Evolutionary conservation across 495 filamentous ascomycete species (phyloP).

Genomic region (Penicilliopsis zonata): DNA sequence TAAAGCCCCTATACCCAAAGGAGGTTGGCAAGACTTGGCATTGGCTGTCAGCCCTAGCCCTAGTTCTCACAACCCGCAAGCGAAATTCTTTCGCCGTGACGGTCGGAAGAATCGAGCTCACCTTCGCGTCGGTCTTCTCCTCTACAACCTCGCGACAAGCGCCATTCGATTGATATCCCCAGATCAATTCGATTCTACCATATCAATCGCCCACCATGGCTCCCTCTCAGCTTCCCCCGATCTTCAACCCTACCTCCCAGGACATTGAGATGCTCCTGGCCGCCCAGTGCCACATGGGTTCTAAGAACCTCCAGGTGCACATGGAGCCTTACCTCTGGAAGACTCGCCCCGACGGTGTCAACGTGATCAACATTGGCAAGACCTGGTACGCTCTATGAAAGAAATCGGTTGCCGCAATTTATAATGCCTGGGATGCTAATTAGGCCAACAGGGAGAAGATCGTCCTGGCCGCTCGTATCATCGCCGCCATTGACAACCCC

Average conservation of each 20-base stretch:
- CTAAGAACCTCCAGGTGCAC: slow-evolving; percentile 97
- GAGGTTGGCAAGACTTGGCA: neutral
- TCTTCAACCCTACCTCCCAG: slow-evolving; percentile 73
- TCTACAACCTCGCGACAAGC: slow-evolving; percentile 33
- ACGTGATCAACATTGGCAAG: slow-evolving; percentile 98
- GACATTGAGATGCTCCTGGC: slow-evolving; percentile 99
- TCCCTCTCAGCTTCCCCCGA: slow-evolving; percentile 76
- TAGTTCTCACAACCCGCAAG: slow-evolving; percentile 31
- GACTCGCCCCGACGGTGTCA: slow-evolving; percentile 93
- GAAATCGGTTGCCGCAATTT: slow-evolving; percentile 4
- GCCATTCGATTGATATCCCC: slow-evolving; percentile 42
- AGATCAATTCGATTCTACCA: slow-evolving; percentile 32
- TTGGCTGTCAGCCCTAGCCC: slow-evolving; percentile 21
- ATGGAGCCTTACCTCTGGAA: slow-evolving; percentile 99
- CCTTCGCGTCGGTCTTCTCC: slow-evolving; percentile 23
- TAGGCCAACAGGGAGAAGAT: slow-evolving; percentile 80
- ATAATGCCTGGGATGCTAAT: neutral
- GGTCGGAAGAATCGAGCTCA: slow-evolving; percentile 20
- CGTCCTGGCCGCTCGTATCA: slow-evolving; percentile 93
- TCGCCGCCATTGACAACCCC: slow-evolving; percentile 97
- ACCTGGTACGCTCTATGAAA: slow-evolving; percentile 65
- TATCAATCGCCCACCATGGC: slow-evolving; percentile 73
- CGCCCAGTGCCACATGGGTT: slow-evolving; percentile 92
- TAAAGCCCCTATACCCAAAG: slow-evolving; percentile 3
- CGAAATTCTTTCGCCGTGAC: slow-evolving; percentile 22